A percentile compares a stretch with the other conserved stretches of the same genome.
Conservation (phyloP, 805 yeast species). For the Starmera dryadoides region DNA sequence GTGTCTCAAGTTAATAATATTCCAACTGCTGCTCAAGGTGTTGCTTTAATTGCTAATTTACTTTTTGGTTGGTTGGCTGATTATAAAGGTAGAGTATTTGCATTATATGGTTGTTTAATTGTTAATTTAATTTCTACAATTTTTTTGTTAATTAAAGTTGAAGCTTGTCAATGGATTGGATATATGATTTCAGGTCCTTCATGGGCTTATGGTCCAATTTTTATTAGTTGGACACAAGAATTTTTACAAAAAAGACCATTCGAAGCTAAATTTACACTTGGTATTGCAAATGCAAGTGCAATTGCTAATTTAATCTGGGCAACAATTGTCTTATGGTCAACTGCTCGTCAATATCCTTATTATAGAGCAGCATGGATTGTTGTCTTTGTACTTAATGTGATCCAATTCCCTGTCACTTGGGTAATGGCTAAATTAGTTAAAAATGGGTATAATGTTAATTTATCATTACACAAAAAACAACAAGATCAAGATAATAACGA, state of each 20-base stretch:
- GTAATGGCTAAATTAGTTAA: neutral
- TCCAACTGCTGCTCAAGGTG: conserved; percentile 3
- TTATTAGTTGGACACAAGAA: conserved; percentile 1
- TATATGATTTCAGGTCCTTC: conserved; percentile 1
- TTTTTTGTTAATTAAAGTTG: neutral
- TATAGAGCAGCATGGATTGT: conserved; percentile 2
- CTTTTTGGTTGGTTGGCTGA: conserved; percentile 3
- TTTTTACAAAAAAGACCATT: conserved; percentile 1
- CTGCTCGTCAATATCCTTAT: neutral
- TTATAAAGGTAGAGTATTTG: neutral
- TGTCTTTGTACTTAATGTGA: neutral
- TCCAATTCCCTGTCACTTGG: conserved; percentile 1
- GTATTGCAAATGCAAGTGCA: conserved; percentile 1
- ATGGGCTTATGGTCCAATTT: conserved; percentile 1
- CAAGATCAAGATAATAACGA: neutral
- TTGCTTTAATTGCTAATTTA: conserved; percentile 1
- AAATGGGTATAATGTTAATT: neutral
- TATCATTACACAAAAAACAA: too few species aligned
- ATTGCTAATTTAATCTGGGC: conserved; percentile 2
- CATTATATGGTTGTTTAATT: neutral
- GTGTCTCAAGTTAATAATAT: conserved; percentile 8
- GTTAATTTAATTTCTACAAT: neutral
- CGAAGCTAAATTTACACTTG: conserved; percentile 1
- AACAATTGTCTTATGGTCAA: conserved; percentile 1
- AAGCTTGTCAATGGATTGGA: conserved; percentile 1